Evolutionary conservation across 805 yeast genomes (phyloP).

Genomic region (Wickerhamiella azyma): DNA sequence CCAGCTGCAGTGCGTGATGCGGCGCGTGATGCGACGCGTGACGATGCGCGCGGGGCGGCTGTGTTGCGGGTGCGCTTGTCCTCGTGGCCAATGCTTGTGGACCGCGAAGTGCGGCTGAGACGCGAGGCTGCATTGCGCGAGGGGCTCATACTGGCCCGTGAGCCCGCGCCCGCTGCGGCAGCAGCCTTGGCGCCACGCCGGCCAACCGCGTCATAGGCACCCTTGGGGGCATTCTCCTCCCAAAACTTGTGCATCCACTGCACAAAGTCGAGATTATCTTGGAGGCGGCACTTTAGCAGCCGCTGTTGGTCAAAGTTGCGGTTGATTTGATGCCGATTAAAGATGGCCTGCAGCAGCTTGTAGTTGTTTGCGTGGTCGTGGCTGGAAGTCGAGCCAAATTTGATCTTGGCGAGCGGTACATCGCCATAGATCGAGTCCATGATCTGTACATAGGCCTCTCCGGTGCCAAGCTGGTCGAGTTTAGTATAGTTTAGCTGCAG

Average conservation of each 20-base stretch:
- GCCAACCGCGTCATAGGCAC: slow-evolving; percentile 53
- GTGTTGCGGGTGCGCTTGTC: too few species aligned
- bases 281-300: slow-evolving; percentile 75
- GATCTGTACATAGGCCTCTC: slow-evolving; percentile 89
- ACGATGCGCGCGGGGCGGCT: not conserved
- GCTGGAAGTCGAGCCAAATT: slow-evolving; percentile 54
- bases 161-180: not conserved
- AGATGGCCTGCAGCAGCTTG: slow-evolving; percentile 75
- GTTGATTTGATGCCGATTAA: slow-evolving; percentile 54
- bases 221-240: slow-evolving; percentile 59
- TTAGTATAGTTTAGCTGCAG: slow-evolving; percentile 52
- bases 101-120: too few species aligned
- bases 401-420: slow-evolving; percentile 67
- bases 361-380: slow-evolving; percentile 69
- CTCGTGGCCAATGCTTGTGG: not conserved
- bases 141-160: slow-evolving; percentile 4
- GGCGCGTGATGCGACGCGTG: slow-evolving; percentile 1
- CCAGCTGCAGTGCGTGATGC: slow-evolving; percentile 4
- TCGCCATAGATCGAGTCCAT: slow-evolving; percentile 76
- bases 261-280: slow-evolving; percentile 83
- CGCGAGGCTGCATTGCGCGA: not conserved
- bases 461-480: slow-evolving; percentile 89
- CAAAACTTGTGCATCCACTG: slow-evolving; percentile 85
- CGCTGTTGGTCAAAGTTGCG: slow-evolving; percentile 69
- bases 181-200: slow-evolving; percentile 33